Evolutionary conservation across 129 eudicot genomes (phyloP).

Genomic region (Logfia minima): DNA sequence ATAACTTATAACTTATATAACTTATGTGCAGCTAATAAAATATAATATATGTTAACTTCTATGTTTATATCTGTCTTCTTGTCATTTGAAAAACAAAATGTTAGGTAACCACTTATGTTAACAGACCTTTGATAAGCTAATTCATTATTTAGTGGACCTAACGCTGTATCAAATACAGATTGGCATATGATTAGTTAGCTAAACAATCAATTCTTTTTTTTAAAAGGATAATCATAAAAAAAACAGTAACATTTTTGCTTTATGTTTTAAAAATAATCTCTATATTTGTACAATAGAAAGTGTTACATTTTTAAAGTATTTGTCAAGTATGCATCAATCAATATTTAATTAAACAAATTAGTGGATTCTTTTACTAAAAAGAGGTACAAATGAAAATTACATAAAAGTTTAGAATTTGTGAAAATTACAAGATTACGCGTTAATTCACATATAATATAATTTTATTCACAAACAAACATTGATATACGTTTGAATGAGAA

Average conservation of each 20-base stretch:
- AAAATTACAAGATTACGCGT: too few species aligned
- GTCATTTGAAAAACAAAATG: background rate
- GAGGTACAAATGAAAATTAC: too few species aligned
- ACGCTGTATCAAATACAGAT: background rate
- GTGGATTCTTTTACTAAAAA: too few species aligned
- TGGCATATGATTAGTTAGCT: background rate
- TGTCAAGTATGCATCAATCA: too few species aligned
- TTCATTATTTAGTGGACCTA: background rate
- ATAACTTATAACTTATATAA: background rate
- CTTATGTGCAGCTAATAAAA: background rate
- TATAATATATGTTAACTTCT: background rate
- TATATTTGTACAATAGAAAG: too few species aligned
- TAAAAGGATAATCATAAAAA: background rate
- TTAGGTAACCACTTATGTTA: background rate
- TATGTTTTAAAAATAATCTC: background rate
- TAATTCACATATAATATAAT: too few species aligned
- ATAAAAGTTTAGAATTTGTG: too few species aligned
- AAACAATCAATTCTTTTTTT: background rate
- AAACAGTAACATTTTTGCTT: background rate
- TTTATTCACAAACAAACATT: too few species aligned
- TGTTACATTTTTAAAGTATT: too few species aligned
- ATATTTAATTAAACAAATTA: too few species aligned
- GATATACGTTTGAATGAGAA: too few species aligned
- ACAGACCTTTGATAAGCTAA: background rate
- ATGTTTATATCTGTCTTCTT: background rate